Conservation (phyloP, 140 eudicot species). For the Bidens hawaiensis region DNA sequence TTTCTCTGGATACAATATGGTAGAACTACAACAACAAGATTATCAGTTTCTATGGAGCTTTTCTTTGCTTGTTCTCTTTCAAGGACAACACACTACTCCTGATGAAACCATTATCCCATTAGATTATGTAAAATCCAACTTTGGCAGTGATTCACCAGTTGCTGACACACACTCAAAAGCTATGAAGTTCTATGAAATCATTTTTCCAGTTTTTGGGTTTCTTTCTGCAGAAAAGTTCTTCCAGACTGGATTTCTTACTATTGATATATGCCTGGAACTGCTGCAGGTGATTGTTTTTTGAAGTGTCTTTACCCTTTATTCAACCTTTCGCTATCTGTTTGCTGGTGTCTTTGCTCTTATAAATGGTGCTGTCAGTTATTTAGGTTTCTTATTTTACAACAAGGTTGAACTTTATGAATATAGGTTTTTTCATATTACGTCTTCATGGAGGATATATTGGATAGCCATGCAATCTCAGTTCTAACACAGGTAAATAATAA, state of each 20-base stretch:
- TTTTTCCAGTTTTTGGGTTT: conserved; percentile 69
- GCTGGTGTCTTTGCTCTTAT: no score
- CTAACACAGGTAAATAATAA: conserved; percentile 54
- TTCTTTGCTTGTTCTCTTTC: conserved; percentile 71
- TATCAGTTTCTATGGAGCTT: conserved; percentile 88
- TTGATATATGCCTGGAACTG: conserved; percentile 66
- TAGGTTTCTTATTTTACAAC: conserved; percentile 4
- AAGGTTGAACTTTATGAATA: conserved; percentile 31
- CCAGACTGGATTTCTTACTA: conserved; percentile 51
- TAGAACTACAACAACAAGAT: conserved; percentile 63
- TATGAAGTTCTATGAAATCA: conserved; percentile 52
- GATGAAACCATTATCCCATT: conserved; percentile 50
- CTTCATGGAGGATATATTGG: conserved; percentile 71
- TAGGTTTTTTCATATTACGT: conserved; percentile 72
- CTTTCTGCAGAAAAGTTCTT: conserved; percentile 70
- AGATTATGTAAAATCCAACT: conserved; percentile 46
- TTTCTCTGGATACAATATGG: conserved; percentile 86
- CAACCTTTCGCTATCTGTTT: neutral
- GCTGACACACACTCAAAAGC: conserved; percentile 42
- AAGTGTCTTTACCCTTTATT: neutral
- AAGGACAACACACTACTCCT: conserved; percentile 55
- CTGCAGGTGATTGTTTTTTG: conserved; percentile 58
- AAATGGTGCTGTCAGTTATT: neutral
- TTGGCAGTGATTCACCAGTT: conserved; percentile 42
- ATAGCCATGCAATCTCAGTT: conserved; percentile 65